Conservation (phyloP, 2,329 filamentous ascomycete genomes). For the Paracorniculantispora psalliotae region DNA sequence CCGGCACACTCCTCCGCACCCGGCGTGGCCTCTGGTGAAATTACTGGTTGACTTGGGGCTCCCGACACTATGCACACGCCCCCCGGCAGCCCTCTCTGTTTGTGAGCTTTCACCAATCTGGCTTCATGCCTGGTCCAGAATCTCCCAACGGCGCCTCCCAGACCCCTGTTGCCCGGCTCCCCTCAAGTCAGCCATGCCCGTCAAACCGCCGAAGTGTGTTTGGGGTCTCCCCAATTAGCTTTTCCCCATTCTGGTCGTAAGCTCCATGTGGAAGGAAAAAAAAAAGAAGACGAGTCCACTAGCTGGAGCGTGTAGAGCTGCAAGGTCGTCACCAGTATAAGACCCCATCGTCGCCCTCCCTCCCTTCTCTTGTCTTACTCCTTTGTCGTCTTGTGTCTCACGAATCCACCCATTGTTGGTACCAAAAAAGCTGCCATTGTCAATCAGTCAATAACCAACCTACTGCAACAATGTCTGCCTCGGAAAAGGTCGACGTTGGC, state of each 20-base stretch:
- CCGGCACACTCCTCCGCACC: background rate
- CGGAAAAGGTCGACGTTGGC: background rate
- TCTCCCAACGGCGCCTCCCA: conserved; percentile 6
- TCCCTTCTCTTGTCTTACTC: conserved; percentile 2
- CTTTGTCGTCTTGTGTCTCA: conserved; percentile 11
- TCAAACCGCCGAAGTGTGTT: conserved; percentile 13
- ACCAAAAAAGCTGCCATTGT: background rate
- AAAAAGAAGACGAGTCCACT: background rate
- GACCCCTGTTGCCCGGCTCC: conserved; percentile 2
- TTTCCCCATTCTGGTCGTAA: conserved; percentile 1
- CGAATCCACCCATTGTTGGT: background rate
- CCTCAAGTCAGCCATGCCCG: conserved; percentile 13
- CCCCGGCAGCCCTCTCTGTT: background rate
- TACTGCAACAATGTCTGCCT: conserved; percentile 2
- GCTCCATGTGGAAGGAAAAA: background rate
- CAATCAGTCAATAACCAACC: background rate
- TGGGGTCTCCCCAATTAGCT: conserved; percentile 2
- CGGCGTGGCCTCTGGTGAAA: background rate
- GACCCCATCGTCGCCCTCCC: conserved; percentile 2
- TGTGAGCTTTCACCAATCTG: background rate
- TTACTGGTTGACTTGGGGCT: background rate
- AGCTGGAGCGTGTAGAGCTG: background rate
- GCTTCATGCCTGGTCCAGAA: conserved; percentile 8
- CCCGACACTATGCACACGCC: background rate
- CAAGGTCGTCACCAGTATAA: conserved; percentile 2